Conservation (phyloP, 441 rosid genomes). For the Brassica hybrid region DNA sequence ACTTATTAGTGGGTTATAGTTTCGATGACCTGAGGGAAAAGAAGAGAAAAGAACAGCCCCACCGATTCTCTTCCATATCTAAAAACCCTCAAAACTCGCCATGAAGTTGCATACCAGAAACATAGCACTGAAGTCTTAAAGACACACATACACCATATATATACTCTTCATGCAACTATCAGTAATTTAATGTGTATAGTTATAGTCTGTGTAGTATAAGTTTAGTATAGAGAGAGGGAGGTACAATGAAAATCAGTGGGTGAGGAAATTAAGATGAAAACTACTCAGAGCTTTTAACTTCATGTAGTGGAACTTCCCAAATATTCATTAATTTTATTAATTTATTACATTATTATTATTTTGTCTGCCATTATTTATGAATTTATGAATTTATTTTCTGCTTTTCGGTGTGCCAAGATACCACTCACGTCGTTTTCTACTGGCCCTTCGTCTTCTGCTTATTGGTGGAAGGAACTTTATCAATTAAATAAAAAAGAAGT, state of each 20-base stretch:
- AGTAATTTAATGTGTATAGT: background rate
- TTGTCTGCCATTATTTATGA: too few species aligned
- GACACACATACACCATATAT: constrained; percentile 11
- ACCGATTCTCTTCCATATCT: constrained; percentile 33
- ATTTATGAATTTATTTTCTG: constrained; percentile 19
- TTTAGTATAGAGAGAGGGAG: background rate
- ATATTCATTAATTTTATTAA: constrained; percentile 13
- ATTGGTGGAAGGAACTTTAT: background rate
- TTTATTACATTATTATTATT: background rate
- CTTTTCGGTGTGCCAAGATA: constrained; percentile 38
- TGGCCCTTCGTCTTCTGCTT: constrained; percentile 32
- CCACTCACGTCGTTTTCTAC: constrained; percentile 48
- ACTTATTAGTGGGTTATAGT: constrained; percentile 36
- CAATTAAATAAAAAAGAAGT: constrained; percentile 5
- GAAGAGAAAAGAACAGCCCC: constrained; percentile 22
- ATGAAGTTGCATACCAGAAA: constrained; percentile 36
- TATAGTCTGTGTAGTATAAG: background rate
- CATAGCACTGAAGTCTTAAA: constrained; percentile 24
- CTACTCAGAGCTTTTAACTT: background rate
- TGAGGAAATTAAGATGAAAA: constrained; percentile 19
- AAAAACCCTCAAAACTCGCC: constrained; percentile 39
- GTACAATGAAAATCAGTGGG: constrained; percentile 43
- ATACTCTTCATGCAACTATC: background rate
- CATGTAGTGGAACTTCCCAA: constrained; percentile 30
- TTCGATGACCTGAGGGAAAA: constrained; percentile 35